Base-by-base conservation (phyloP, 2,329 filamentous ascomycete species). In the Pseudocercospora pini-densiflorae region DNA sequence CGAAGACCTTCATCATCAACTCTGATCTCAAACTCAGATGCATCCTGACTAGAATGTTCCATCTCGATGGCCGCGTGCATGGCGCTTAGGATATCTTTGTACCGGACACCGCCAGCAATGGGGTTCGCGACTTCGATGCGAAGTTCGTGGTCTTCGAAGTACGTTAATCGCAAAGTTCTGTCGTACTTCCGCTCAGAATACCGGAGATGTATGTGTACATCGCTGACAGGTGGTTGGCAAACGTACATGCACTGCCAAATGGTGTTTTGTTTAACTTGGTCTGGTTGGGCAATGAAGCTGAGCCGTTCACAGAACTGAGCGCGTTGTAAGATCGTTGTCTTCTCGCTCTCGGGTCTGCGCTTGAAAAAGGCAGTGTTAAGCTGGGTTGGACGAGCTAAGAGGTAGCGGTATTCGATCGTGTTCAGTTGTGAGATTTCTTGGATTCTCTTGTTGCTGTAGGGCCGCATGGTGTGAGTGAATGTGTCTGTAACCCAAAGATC, bases 241-340 rank as follows among this genome's bases (percentile, higher is more conserved):
- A 70, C 14, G 12, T 60, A 68, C 68, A 70, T 70, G 2, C 45
- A 8, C n/a, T 64, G 65, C 53, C 33, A 55, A n/a, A 68, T n/a
- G 51, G 43, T 54, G 3, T 45, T 14, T 4, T 27, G 60, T 1
- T 36, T 58, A 27, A 9, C 19, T 0, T 68, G 40, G 7, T 68
- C 19, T 1, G 66, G 68, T 29, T 58, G 43, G 16, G 23, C 31
- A 0, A 23, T 24, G 53, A 70, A 61, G 36, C 59, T 59, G 3
- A 70, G 7, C 5, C 19, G 31, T 45, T 70, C 68, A 31, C 68
- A 70, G 6, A 27, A 23, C 5, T 27, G 7, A 3, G 68, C 68
- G 19, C 68, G 65, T 1, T 45, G 19, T 8, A 45, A 27, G 0
- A 49, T 21, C 0, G 40, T 24, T 1, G 47, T 43, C 21, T 40